Conservation (phyloP, 139 green algal species). For the Chlamydomonas sp. region DNA sequence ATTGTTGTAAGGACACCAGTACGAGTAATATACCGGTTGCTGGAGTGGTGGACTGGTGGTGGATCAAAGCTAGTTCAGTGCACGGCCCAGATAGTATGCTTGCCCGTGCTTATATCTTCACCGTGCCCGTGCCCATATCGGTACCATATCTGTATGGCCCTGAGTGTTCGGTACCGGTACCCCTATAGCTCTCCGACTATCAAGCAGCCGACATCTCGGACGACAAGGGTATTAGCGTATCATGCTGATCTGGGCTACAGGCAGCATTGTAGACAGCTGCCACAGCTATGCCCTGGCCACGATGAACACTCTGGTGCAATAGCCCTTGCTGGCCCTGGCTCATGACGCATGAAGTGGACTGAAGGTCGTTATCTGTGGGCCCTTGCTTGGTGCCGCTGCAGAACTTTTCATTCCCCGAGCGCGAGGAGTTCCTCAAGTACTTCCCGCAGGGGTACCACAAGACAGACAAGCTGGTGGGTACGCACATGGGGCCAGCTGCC, state of each 20-base stretch:
- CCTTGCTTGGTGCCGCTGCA: constrained; percentile 10
- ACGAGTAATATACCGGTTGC: too few species aligned
- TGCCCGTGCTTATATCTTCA: not conserved
- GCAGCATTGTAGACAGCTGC: too few species aligned
- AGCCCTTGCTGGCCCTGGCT: too few species aligned
- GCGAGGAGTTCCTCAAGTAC: constrained; percentile 77
- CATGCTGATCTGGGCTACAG: too few species aligned
- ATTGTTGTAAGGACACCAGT: not conserved
- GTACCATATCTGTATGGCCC: too few species aligned
- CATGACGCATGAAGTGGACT: not conserved
- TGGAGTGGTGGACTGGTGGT: too few species aligned
- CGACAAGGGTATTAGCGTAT: too few species aligned
- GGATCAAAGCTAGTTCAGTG: too few species aligned
- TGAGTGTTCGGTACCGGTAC: too few species aligned
- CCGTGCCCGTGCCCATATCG: not conserved
- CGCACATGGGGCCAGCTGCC: not conserved
- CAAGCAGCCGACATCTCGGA: too few species aligned
- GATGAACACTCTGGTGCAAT: not conserved
- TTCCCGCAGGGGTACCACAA: constrained; percentile 75
- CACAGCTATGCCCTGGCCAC: too few species aligned
- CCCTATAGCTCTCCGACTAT: too few species aligned
- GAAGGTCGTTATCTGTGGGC: not conserved
- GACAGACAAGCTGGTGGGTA: constrained; percentile 52
- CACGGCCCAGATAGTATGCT: not conserved
- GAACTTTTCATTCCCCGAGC: constrained; percentile 82